Evolutionary conservation across 192 early-diverging fungal species (phyloP).

Genomic region (Backusella morwellensis): DNA sequence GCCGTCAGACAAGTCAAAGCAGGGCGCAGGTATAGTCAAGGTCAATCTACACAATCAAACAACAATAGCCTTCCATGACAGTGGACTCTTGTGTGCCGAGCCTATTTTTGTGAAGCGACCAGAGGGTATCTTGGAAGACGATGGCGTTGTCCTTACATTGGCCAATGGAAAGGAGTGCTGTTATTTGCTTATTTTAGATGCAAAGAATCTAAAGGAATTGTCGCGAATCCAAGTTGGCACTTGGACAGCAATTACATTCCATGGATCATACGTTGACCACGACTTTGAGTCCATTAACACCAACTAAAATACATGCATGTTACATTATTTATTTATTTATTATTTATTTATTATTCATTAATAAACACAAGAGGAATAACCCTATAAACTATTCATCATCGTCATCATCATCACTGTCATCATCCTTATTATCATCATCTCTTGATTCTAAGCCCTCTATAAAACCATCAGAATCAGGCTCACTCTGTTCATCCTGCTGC

Average conservation of each 20-base stretch:
- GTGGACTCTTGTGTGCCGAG: conserved; percentile 29
- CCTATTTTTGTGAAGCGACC: conserved; percentile 57
- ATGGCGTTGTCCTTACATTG: conserved; percentile 52
- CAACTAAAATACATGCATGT: neutral
- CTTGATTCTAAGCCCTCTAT: conserved; percentile 22
- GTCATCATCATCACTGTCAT: conserved; percentile 20
- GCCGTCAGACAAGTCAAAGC: neutral
- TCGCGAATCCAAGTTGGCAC: conserved; percentile 44
- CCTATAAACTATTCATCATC: neutral
- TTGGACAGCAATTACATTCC: conserved; percentile 48
- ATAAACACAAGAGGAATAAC: no score
- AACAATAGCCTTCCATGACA: neutral
- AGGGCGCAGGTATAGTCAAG: neutral
- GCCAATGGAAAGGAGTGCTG: conserved; percentile 30
- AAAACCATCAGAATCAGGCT: conserved; percentile 9
- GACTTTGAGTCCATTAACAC: neutral
- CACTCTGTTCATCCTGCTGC: conserved; percentile 29
- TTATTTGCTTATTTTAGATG: conserved; percentile 50
- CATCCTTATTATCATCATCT: conserved; percentile 31
- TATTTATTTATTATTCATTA: no score
- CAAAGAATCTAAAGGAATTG: conserved; percentile 42
- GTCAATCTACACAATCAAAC: neutral
- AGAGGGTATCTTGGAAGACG: conserved; percentile 47
- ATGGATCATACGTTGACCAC: conserved; percentile 35
- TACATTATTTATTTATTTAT: no score